phyloP scores from a whole-genome alignment of 441 rosid genomes.

The Adansonia grandidieri region DNA sequence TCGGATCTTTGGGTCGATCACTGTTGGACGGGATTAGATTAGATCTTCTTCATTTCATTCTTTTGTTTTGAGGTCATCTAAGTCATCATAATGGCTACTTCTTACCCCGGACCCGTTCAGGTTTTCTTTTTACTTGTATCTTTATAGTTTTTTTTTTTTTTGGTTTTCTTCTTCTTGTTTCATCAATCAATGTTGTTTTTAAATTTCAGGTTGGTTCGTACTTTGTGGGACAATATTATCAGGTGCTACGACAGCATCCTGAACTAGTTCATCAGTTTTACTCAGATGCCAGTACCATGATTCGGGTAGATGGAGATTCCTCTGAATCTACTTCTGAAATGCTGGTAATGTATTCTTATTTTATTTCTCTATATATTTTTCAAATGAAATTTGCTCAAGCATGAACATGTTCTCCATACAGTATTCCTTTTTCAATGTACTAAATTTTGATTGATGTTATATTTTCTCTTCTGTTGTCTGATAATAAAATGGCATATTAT shows the following conservation, averaged over 20 bases:
- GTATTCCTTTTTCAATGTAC: neutral
- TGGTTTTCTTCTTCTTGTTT: neutral
- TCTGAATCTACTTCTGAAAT: slow-evolving; percentile 55
- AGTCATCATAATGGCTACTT: slow-evolving; percentile 48
- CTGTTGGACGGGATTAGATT: neutral
- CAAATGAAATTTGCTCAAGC: neutral
- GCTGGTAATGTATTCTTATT: slow-evolving; percentile 43
- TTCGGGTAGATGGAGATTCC: slow-evolving; percentile 67
- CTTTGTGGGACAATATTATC: slow-evolving; percentile 75
- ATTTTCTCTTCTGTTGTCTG: neutral
- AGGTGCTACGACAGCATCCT: slow-evolving; percentile 67
- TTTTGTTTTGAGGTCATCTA: slow-evolving; percentile 33
- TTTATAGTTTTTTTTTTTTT: neutral
- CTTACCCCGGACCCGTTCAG: slow-evolving; percentile 62
- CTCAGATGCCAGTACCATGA: slow-evolving; percentile 57
- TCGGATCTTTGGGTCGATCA: slow-evolving; percentile 27
- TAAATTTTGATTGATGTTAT: neutral
- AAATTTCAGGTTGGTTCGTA: slow-evolving; percentile 69
- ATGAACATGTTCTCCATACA: neutral
- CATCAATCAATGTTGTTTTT: slow-evolving; percentile 11
- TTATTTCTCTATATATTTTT: neutral
- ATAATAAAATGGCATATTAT: neutral
- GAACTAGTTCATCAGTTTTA: slow-evolving; percentile 73
- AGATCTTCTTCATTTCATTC: slow-evolving; percentile 31
- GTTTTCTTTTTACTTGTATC: slow-evolving; percentile 29